phyloP scores from a whole-genome alignment of 1,284 basidiomycete species.

The Bjerkandera adusta region DNA sequence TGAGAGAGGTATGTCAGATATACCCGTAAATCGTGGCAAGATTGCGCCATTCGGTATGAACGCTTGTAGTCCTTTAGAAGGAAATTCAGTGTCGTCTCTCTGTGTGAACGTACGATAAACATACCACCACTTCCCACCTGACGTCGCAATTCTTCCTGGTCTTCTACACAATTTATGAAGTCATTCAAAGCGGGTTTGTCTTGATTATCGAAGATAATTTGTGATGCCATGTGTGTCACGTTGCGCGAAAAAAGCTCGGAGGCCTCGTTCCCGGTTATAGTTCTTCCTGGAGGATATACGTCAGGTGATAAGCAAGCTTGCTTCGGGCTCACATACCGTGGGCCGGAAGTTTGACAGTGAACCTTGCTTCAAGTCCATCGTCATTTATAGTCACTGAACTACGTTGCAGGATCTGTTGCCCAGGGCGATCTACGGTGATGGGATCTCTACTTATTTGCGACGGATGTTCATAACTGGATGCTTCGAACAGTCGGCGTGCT shows the following conservation, averaged over 20 bases:
- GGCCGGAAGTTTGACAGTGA: conserved; percentile 21
- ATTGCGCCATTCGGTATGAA: conserved; percentile 23
- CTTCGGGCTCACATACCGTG: conserved; percentile 12
- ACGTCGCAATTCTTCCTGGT: conserved; percentile 18
- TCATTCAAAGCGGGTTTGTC: conserved; percentile 5
- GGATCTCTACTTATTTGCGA: conserved; percentile 22
- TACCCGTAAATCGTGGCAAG: conserved; percentile 21
- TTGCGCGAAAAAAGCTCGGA: conserved; percentile 11
- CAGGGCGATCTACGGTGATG: conserved; percentile 19
- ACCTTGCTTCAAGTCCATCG: conserved; percentile 17
- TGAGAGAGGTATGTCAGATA: conserved; percentile 19
- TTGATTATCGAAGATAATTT: conserved; percentile 15
- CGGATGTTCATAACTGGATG: background rate
- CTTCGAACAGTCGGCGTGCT: conserved; percentile 8
- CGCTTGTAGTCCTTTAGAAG: conserved; percentile 17
- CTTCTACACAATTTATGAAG: conserved; percentile 21
- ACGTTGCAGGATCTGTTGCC: conserved; percentile 22
- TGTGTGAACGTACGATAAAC: too few species aligned
- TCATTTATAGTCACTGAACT: conserved; percentile 16
- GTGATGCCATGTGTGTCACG: conserved; percentile 12
- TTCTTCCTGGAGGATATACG: conserved; percentile 11
- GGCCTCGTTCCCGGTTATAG: conserved; percentile 18
- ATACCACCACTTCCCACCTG: conserved; percentile 13
- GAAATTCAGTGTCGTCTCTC: background rate
- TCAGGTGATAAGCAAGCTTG: background rate